phyloP scores from a whole-genome alignment of 163 green algal species.

The Scenedesmus sp. region DNA sequence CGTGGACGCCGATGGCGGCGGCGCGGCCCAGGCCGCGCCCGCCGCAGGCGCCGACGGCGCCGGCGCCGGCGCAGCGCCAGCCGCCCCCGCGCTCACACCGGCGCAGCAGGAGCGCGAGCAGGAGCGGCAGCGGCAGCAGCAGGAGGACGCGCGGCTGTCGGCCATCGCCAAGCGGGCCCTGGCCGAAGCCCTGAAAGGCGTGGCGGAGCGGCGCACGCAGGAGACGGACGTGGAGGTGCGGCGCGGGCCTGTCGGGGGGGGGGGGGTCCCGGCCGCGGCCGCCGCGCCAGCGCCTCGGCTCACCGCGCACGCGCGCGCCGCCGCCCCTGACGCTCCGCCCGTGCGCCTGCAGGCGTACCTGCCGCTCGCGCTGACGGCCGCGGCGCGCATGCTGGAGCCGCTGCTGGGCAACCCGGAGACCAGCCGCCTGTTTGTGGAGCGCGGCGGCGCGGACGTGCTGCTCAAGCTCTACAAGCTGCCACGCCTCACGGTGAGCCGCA shows the following conservation, averaged over 20 bases:
- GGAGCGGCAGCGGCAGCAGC: constrained; percentile 12
- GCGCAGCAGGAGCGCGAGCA: constrained; percentile 22
- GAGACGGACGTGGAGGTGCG: constrained; percentile 46
- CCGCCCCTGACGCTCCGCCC: too few species aligned
- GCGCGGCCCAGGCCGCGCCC: constrained; percentile 7
- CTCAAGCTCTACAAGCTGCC: constrained; percentile 86
- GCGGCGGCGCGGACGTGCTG: constrained; percentile 77
- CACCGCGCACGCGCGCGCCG: too few species aligned
- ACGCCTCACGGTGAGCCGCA: constrained; percentile 55
- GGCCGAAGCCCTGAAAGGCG: constrained; percentile 11
- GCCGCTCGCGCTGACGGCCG: constrained; percentile 76
- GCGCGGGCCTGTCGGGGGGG: neutral
- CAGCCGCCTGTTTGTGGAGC: constrained; percentile 79
- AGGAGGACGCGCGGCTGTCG: constrained; percentile 11
- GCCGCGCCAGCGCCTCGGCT: neutral
- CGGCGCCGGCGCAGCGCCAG: constrained; percentile 1
- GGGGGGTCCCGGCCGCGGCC: neutral
- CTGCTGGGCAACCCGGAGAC: constrained; percentile 79
- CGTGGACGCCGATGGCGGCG: constrained; percentile 16
- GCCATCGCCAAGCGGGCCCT: constrained; percentile 13
- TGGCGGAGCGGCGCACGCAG: constrained; percentile 8
- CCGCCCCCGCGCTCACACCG: constrained; percentile 4
- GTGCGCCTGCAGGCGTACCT: constrained; percentile 64
- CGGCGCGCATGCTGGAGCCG: constrained; percentile 84
- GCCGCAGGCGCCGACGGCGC: constrained; percentile 12